Evolutionary conservation across 192 early-diverging fungal genomes (phyloP).

Genomic region (Mortierella claussenii): DNA sequence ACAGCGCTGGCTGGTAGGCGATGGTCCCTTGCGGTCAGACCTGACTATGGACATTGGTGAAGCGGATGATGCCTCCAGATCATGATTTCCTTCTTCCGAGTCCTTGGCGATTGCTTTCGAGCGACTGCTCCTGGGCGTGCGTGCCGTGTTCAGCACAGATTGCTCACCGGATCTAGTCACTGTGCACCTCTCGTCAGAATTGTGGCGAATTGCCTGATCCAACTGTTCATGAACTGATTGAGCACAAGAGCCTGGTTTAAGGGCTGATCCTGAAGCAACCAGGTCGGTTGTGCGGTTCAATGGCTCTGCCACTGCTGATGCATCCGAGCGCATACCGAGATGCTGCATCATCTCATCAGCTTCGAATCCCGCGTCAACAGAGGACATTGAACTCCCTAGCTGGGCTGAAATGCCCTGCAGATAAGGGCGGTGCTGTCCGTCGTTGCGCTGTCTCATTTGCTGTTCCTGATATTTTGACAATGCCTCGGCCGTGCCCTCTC

Average conservation of each 20-base stretch:
- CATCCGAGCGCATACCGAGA: too few species aligned
- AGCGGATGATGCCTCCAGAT: background rate
- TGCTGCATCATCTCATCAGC: too few species aligned
- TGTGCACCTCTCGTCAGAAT: background rate
- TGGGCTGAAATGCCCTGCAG: background rate
- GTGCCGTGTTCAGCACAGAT: background rate
- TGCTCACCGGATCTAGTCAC: background rate
- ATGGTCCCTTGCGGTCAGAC: conserved; percentile 9
- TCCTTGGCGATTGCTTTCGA: conserved; percentile 3
- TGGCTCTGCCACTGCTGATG: too few species aligned
- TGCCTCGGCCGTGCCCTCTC: conserved; percentile 47
- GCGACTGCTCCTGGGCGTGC: conserved; percentile 9
- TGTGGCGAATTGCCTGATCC: background rate
- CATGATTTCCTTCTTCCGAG: background rate
- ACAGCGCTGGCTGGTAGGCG: conserved; percentile 2
- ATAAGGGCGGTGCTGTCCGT: conserved; percentile 21
- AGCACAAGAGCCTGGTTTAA: background rate
- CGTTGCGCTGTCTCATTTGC: conserved; percentile 33
- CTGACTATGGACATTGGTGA: background rate
- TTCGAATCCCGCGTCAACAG: too few species aligned
- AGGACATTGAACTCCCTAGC: too few species aligned
- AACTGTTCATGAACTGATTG: conserved; percentile 1
- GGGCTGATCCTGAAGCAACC: background rate
- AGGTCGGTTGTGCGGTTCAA: too few species aligned
- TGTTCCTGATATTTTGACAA: conserved; percentile 44